Evolutionary conservation across 2,329 filamentous ascomycete genomes (phyloP).

Genomic region (Calonectria fujianensis): DNA sequence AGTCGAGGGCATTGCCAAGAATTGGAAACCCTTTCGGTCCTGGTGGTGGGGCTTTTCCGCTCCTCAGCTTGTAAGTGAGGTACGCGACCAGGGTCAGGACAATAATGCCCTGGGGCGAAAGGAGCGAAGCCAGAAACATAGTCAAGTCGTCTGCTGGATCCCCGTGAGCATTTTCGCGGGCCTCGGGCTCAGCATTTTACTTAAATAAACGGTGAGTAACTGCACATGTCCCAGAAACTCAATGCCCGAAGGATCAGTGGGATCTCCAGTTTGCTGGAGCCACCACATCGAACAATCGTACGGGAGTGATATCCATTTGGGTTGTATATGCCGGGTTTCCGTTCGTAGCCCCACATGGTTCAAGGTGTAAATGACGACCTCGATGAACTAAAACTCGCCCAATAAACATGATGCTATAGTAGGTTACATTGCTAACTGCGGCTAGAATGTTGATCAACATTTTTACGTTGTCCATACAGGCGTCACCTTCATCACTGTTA

Average conservation of each 20-base stretch:
- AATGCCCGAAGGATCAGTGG: neutral
- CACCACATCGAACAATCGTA: neutral
- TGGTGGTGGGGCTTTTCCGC: neutral
- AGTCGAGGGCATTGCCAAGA: conserved; percentile 2
- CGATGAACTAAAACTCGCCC: neutral
- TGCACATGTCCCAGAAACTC: neutral
- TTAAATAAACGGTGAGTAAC: neutral
- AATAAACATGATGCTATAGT: neutral
- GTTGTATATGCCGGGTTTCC: neutral
- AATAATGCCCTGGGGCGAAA: conserved; percentile 1
- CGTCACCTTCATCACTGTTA: neutral
- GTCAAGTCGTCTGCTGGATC: neutral
- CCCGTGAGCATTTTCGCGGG: neutral
- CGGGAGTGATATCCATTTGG: neutral
- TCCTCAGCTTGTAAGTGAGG: neutral
- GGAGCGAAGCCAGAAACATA: neutral
- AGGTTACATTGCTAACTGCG: neutral
- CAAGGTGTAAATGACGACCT: neutral
- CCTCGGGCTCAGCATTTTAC: neutral
- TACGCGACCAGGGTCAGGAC: neutral
- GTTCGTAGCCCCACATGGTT: neutral
- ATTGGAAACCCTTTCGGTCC: neutral
- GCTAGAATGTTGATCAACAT: neutral
- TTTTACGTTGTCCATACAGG: neutral
- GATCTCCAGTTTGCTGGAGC: neutral